Conservation (phyloP, 73 alveolate species). For the Paramecium octaurelia region DNA sequence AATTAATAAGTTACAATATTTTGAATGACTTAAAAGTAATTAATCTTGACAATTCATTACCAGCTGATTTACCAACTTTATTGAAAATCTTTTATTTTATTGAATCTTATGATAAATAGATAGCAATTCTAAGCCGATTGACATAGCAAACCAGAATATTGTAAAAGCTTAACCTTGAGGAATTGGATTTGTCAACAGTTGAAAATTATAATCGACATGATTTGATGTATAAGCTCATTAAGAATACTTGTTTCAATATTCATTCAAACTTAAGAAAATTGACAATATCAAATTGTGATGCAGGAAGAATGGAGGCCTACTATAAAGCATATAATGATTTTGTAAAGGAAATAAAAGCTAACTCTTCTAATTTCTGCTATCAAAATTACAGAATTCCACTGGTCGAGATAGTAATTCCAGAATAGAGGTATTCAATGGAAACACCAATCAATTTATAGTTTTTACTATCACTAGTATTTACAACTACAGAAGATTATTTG, state of each 20-base stretch:
- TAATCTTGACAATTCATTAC: not conserved
- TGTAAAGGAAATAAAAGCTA: not conserved
- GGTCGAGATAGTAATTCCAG: not conserved
- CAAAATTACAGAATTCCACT: not conserved
- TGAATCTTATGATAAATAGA: not conserved
- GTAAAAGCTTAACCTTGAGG: not conserved
- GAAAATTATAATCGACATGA: constrained; percentile 50
- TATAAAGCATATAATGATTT: not conserved
- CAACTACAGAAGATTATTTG: not conserved
- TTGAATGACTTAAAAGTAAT: not conserved
- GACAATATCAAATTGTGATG: constrained; percentile 23
- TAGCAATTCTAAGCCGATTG: not conserved
- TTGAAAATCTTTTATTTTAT: not conserved
- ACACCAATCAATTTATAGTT: not conserved
- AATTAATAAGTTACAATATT: not conserved
- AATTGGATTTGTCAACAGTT: not conserved
- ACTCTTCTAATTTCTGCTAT: not conserved
- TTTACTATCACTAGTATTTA: not conserved
- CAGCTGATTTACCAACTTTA: not conserved
- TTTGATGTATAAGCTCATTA: not conserved
- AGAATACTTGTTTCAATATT: not conserved
- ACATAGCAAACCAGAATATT: not conserved
- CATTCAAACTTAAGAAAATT: not conserved
- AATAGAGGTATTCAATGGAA: not conserved
- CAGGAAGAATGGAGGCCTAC: constrained; percentile 25